Evolutionary conservation across 306 rosid species (phyloP).

Genomic region (Quercus rubra): DNA sequence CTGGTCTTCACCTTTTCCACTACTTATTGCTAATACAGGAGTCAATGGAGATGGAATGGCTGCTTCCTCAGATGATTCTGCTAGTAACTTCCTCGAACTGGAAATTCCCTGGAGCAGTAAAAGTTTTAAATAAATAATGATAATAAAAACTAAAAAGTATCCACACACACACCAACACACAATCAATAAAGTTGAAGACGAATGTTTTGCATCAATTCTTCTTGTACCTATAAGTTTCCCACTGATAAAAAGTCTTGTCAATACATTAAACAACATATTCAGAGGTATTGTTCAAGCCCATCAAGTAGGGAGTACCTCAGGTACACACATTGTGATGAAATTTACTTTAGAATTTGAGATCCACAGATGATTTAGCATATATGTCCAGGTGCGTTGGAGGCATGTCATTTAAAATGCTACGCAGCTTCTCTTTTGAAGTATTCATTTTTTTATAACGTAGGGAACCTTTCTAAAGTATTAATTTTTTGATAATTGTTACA

Average conservation of each 20-base stretch:
- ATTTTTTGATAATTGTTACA: no score
- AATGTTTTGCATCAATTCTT: background rate
- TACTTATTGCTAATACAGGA: constrained; percentile 47
- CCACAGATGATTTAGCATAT: background rate
- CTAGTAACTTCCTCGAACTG: constrained; percentile 55
- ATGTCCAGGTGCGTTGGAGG: background rate
- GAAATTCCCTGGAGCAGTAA: constrained; percentile 64
- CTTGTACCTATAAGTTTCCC: no score
- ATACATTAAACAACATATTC: no score
- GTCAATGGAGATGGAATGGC: constrained; percentile 74
- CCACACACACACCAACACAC: background rate
- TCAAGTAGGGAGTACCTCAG: background rate
- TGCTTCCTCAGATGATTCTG: constrained; percentile 51
- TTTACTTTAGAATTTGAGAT: background rate
- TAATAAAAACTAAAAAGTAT: background rate
- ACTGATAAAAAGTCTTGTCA: no score
- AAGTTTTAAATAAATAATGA: no score
- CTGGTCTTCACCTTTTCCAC: constrained; percentile 51
- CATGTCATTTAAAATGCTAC: background rate
- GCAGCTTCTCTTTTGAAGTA: background rate
- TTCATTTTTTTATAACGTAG: background rate
- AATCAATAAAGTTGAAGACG: background rate
- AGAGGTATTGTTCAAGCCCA: no score
- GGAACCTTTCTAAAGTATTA: background rate
- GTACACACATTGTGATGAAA: background rate